Conservation (phyloP, 2,329 filamentous ascomycete species). For the Conoideocrella luteorostrata region DNA sequence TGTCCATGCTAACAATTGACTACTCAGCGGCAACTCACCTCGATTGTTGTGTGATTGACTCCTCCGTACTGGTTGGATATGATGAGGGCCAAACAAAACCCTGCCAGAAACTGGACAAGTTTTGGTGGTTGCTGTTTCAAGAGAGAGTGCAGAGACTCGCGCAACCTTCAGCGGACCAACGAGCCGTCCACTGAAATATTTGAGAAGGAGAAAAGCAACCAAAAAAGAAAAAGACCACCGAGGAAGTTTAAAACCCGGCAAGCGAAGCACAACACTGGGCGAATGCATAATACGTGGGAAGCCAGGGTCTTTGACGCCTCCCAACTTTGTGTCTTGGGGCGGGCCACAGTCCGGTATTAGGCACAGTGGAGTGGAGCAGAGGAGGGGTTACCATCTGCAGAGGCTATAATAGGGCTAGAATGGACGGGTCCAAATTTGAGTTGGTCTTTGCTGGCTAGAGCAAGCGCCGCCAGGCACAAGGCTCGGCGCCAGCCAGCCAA, state of each 20-base stretch:
- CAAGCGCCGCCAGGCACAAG: constrained; percentile 2
- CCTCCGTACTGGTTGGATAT: background rate
- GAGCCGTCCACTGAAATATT: too few relatives aligned
- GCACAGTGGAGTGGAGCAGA: constrained; percentile 6
- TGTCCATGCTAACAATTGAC: too few relatives aligned
- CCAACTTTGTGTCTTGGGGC: background rate
- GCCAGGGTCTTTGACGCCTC: constrained; percentile 6
- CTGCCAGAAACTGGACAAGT: too few relatives aligned
- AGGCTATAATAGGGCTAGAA: background rate
- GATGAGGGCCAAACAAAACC: background rate
- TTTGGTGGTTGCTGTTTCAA: too few relatives aligned
- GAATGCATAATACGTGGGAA: background rate
- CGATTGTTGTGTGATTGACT: background rate
- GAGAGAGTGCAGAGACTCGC: too few relatives aligned
- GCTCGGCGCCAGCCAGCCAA: background rate
- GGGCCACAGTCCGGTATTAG: background rate
- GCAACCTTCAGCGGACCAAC: too few relatives aligned
- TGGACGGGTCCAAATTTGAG: constrained; percentile 4
- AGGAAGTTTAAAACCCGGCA: background rate
- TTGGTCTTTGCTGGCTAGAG: constrained; percentile 1
- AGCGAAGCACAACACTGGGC: constrained; percentile 1
- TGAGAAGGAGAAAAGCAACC: background rate
- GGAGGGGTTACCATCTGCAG: background rate
- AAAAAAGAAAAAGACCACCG: constrained; percentile 3
- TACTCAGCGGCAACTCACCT: background rate